phyloP scores from a whole-genome alignment of 345 rosid species.

The Acer campestre region DNA sequence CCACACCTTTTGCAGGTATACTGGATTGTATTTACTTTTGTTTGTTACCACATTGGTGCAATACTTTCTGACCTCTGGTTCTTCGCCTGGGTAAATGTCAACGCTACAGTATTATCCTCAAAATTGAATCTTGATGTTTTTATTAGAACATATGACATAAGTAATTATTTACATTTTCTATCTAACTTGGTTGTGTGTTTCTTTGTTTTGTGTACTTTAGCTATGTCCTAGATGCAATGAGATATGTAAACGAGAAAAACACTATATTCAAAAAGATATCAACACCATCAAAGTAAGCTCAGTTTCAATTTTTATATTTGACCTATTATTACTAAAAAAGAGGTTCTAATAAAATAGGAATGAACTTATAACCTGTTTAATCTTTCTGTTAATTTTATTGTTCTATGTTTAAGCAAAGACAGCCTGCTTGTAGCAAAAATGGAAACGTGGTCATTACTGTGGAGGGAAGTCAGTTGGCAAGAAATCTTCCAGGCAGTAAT shows the following conservation, averaged over 20 bases:
- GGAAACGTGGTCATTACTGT: constrained; percentile 50
- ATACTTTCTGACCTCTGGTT: constrained; percentile 77
- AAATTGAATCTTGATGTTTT: neutral
- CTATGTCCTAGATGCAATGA: constrained; percentile 67
- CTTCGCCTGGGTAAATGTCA: constrained; percentile 88
- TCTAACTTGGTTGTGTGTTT: constrained; percentile 20
- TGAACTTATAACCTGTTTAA: constrained; percentile 2
- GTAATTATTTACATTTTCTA: neutral
- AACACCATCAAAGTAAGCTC: constrained; percentile 56
- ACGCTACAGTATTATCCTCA: constrained; percentile 5
- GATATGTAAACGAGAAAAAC: constrained; percentile 41
- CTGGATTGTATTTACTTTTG: constrained; percentile 59
- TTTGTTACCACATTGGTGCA: constrained; percentile 72
- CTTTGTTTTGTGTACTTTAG: constrained; percentile 33
- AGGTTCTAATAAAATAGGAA: neutral
- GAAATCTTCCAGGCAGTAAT: constrained; percentile 41
- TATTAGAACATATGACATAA: neutral
- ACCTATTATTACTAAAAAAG: neutral
- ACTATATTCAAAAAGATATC: constrained; percentile 28
- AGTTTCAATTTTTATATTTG: neutral
- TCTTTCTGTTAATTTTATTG: constrained; percentile 34
- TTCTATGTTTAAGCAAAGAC: constrained; percentile 84
- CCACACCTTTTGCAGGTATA: constrained; percentile 59
- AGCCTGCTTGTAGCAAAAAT: constrained; percentile 78
- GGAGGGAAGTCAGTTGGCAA: constrained; percentile 50